Evolutionary conservation across 2,329 filamentous ascomycete species (phyloP).

Genomic region (Septoria petroselini): DNA sequence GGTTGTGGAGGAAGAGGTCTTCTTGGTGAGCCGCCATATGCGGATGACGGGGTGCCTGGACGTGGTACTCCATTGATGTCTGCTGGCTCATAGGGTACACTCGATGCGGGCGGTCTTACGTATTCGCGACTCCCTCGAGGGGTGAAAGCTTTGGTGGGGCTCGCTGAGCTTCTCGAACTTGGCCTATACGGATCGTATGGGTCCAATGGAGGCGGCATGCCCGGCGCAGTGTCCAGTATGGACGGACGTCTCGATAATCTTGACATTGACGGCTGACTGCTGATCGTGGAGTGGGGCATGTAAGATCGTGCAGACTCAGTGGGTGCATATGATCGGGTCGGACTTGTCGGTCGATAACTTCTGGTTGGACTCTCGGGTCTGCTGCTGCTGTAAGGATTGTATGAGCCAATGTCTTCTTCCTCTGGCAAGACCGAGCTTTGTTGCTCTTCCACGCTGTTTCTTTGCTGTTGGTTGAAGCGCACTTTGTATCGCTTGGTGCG

Average conservation of each 20-base stretch:
- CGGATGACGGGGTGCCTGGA: constrained; percentile 84
- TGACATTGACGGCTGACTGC: constrained; percentile 29
- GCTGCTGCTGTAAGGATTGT: constrained; percentile 38
- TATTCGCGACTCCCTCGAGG: constrained; percentile 59
- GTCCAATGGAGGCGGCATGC: constrained; percentile 58
- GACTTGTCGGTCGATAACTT: constrained; percentile 4
- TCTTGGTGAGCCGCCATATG: constrained; percentile 82
- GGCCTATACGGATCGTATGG: constrained; percentile 60
- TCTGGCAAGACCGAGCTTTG: constrained; percentile 6
- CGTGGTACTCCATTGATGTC: constrained; percentile 87
- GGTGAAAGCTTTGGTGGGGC: constrained; percentile 42
- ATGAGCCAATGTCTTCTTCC: constrained; percentile 31
- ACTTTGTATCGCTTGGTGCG: constrained; percentile 35
- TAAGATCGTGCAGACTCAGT: too few species aligned
- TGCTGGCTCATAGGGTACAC: constrained; percentile 74
- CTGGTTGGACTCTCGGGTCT: constrained; percentile 42
- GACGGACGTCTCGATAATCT: constrained; percentile 49
- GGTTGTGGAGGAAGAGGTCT: constrained; percentile 85
- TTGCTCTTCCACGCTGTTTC: constrained; percentile 28
- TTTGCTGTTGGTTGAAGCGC: constrained; percentile 34
- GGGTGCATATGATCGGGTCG: constrained; percentile 48
- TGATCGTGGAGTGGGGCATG: constrained; percentile 43
- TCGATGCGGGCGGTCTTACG: constrained; percentile 66
- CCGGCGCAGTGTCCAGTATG: constrained; percentile 50
- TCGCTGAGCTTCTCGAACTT: constrained; percentile 53